Evolutionary conservation across 2,329 filamentous ascomycete species (phyloP).

Genomic region (Botrytis hyacinthi): DNA sequence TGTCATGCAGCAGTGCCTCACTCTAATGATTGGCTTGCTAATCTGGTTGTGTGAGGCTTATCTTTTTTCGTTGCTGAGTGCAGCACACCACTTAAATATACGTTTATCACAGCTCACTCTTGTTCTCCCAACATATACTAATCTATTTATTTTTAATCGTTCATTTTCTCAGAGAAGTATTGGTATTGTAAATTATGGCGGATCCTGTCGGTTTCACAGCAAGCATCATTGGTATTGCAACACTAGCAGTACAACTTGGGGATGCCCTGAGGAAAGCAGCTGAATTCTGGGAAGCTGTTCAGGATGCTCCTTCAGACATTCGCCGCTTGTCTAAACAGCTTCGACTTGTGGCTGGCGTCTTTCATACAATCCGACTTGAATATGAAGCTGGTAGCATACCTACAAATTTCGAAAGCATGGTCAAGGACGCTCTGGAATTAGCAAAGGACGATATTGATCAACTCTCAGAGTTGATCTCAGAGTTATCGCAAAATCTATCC

Average conservation of each 20-base stretch:
- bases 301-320: slow-evolving; percentile 25
- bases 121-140: background rate
- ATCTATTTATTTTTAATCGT: too few relatives aligned
- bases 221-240: slow-evolving; percentile 22
- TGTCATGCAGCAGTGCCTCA: background rate
- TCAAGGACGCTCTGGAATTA: slow-evolving; percentile 1
- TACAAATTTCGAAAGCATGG: background rate
- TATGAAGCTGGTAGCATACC: background rate
- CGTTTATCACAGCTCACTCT: background rate
- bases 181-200: background rate
- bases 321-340: slow-evolving; percentile 21
- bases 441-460: slow-evolving; percentile 20
- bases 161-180: background rate
- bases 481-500: slow-evolving; percentile 6
- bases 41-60: background rate
- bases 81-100: background rate
- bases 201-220: slow-evolving; percentile 20
- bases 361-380: slow-evolving; percentile 14
- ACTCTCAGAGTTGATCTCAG: slow-evolving; percentile 13
- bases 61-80: background rate
- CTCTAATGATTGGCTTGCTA: background rate
- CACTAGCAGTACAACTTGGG: slow-evolving; percentile 21
- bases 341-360: slow-evolving; percentile 16
- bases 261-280: slow-evolving; percentile 20
- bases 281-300: slow-evolving; percentile 23